Conservation (phyloP, 1,139 yeast species). For the Lizanozyma gosingica region DNA sequence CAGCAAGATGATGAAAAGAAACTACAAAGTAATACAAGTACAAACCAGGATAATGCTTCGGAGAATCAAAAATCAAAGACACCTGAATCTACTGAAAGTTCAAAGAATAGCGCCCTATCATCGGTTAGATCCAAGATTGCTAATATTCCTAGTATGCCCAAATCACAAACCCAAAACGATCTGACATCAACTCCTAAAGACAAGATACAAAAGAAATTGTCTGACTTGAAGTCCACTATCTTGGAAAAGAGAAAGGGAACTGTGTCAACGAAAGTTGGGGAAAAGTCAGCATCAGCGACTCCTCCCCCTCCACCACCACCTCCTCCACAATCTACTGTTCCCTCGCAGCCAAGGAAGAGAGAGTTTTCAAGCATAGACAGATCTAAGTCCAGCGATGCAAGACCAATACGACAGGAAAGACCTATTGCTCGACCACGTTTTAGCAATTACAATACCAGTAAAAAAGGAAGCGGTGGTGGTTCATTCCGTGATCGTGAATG, state of each 20-base stretch:
- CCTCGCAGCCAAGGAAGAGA: background rate
- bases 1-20: background rate
- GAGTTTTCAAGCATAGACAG: background rate
- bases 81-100: background rate
- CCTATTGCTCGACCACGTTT: background rate
- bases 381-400: background rate
- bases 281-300: background rate
- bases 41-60: too few species aligned
- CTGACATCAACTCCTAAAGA: background rate
- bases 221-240: background rate
- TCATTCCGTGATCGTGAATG: background rate
- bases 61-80: background rate
- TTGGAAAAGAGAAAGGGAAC: background rate
- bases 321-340: background rate
- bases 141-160: background rate
- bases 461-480: background rate
- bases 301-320: background rate
- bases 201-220: background rate
- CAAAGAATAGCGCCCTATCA: background rate
- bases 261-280: background rate
- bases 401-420: background rate
- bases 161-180: background rate
- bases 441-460: background rate
- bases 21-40: too few species aligned
- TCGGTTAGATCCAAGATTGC: background rate